phyloP scores from a whole-genome alignment of 805 yeast species.

The Pichia scutulata region DNA sequence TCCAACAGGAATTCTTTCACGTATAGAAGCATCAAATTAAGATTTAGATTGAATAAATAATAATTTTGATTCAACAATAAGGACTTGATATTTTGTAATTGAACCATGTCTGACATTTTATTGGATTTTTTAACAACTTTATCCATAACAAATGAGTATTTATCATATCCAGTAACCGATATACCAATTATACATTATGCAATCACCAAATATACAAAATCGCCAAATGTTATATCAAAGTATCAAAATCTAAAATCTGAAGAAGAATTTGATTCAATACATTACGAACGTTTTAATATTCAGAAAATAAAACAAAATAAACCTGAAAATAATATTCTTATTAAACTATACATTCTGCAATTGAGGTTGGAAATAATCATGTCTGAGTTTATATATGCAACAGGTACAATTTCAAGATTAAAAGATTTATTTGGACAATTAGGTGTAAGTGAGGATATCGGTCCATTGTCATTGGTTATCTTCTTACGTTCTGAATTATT shows the following conservation, averaged over 20 bases:
- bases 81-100: too few relatives aligned
- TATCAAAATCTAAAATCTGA: background rate
- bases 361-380: slow-evolving; percentile 10
- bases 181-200: slow-evolving; percentile 2
- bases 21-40: too few relatives aligned
- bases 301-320: background rate
- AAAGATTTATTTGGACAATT: slow-evolving; percentile 9
- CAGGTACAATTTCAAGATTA: slow-evolving; percentile 7
- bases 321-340: background rate
- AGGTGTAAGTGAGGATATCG: slow-evolving; percentile 6
- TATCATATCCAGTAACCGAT: background rate
- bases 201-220: background rate
- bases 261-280: background rate
- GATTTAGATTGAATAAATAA: too few relatives aligned
- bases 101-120: background rate
- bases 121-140: background rate
- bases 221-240: background rate
- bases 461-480: slow-evolving; percentile 1
- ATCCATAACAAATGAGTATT: slow-evolving; percentile 3
- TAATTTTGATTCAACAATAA: too few relatives aligned
- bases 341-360: slow-evolving; percentile 9
- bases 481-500: slow-evolving; percentile 3
- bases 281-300: background rate
- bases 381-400: slow-evolving; percentile 9
- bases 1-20: too few relatives aligned